Percentiles rank a stretch among this genome's conserved stretches.
These are phyloP conservation scores for Apiotrichum gamsii DNA, from an alignment of 1,284 basidiomycete genomes.

Conservation along the genomic window DNA sequence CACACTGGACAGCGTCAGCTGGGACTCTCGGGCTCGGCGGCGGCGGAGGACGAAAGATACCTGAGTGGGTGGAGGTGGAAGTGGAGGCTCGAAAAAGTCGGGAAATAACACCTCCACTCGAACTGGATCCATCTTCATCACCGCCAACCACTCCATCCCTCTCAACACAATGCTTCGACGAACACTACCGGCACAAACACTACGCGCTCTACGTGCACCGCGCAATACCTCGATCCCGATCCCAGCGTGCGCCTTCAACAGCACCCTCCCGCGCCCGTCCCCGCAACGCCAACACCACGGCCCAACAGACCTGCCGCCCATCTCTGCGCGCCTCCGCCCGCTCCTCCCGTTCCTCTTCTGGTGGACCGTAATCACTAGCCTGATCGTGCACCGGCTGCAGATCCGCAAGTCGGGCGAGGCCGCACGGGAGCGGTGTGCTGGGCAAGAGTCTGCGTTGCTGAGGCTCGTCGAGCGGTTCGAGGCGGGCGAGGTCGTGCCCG, in stretches of 20 bases:
- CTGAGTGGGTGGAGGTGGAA: too few relatives aligned
- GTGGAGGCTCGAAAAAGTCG: too few relatives aligned
- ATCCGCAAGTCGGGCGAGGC: constrained; percentile 27
- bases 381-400: constrained; percentile 39
- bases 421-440: constrained; percentile 23
- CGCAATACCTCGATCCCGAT: not conserved
- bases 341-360: constrained; percentile 44
- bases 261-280: not conserved
- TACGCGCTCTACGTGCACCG: not conserved
- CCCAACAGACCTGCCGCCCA: constrained; percentile 27
- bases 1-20: constrained; percentile 24
- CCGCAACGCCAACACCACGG: not conserved
- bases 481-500: constrained; percentile 21
- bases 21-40: too few relatives aligned
- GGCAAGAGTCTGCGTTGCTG: constrained; percentile 36
- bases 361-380: constrained; percentile 44
- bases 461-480: constrained; percentile 25
- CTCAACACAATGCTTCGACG: not conserved
- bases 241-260: not conserved
- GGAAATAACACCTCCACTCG: too few relatives aligned
- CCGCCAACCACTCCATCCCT: not conserved
- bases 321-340: constrained; percentile 35
- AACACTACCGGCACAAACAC: not conserved
- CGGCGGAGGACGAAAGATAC: too few relatives aligned
- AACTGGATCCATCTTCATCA: too few relatives aligned